Base-by-base conservation (phyloP, 768 basidiomycete species). In the Tubosaeta sp. region DNA sequence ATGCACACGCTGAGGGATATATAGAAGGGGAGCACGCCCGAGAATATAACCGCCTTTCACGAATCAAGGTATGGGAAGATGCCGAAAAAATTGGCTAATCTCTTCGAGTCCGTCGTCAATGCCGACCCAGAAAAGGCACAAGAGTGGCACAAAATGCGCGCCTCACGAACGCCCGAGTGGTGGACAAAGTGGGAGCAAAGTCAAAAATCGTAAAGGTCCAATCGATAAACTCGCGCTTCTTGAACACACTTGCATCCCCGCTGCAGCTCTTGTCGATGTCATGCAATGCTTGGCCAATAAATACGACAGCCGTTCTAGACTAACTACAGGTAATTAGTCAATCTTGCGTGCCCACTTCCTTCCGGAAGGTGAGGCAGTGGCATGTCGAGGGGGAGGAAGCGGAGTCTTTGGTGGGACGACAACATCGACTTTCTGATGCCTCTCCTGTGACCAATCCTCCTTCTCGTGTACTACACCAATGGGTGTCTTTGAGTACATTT, bases 271-370 rank as follows among this genome's bases (percentile, higher is more conserved):
- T 43, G 43, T 31, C 26, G 43, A 32, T 45, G 35, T 54, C 35
- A 42, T 46, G 22, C 39, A 6, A 33, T 33, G 37, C 17, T 34
- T 17, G 43, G 27, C 17, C 42, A 22, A 66, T 69, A 63, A 54
- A 59, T 57, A 62, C 35, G 45, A 56, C 43, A 43, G 27, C 39
- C 45, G 25, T 41, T 55, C 43, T 17, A 53, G 54, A 62, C 38
- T 8, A 39, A 54, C 45, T 57, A 59, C 58, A 55, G 46, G 19
- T 60, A 67, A 71, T 52, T 69, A 88, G 70, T 88, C 86, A 35
- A 88, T 76, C 71, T 88, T 88, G 61, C 86, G 73, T 32, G 86
- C 76, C 86, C 86, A 88, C 69, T 79, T 85, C 64, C 83, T 79
- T 8, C 80, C 78, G 6, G 76, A 71, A 26, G 80, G 76, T 11